Percentiles rank a stretch among this genome's conserved stretches.
These are phyloP conservation scores for Rhodotorula sp. DNA, from an alignment of 1,284 basidiomycete genomes.

Conservation along the genomic window DNA sequence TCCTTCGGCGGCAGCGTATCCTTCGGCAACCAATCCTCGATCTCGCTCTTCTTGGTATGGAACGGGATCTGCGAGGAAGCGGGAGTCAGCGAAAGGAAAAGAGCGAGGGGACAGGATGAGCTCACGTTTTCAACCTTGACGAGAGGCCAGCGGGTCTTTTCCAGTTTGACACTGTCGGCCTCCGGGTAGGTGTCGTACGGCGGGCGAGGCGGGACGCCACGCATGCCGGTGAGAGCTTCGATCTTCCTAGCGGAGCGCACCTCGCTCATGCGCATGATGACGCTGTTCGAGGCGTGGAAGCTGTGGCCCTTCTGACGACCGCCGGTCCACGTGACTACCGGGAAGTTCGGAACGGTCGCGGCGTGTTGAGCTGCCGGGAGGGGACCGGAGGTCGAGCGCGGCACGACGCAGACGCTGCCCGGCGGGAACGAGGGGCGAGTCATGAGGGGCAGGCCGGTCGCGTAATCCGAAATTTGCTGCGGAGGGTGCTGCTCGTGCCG, in stretches of 20 bases:
- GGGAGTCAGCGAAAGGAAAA: neutral
- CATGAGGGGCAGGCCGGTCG: neutral
- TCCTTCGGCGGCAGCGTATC: neutral
- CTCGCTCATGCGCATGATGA: neutral
- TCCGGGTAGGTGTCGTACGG: neutral
- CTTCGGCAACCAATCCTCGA: constrained; percentile 21
- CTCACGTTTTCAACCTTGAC: constrained; percentile 36
- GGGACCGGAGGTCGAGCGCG: neutral
- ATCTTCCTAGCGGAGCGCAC: neutral
- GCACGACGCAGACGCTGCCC: neutral
- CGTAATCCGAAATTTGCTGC: neutral
- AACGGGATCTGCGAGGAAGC: constrained; percentile 29
- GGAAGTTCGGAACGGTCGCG: too few relatives aligned
- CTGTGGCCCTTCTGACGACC: too few relatives aligned
- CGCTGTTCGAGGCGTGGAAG: too few relatives aligned
- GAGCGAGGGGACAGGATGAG: neutral
- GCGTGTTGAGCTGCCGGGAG: too few relatives aligned
- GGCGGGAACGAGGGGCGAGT: neutral
- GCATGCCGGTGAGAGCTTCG: neutral
- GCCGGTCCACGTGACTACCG: too few relatives aligned
- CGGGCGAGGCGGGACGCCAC: neutral
- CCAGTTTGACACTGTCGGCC: neutral
- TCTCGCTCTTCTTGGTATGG: constrained; percentile 14
- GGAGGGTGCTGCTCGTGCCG: neutral
- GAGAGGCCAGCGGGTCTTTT: constrained; percentile 15